Percentiles rank a stretch among this genome's conserved stretches.
Evolutionary conservation across 306 rosid species (phyloP).

Genomic region (Citrullus mucosospermus): DNA sequence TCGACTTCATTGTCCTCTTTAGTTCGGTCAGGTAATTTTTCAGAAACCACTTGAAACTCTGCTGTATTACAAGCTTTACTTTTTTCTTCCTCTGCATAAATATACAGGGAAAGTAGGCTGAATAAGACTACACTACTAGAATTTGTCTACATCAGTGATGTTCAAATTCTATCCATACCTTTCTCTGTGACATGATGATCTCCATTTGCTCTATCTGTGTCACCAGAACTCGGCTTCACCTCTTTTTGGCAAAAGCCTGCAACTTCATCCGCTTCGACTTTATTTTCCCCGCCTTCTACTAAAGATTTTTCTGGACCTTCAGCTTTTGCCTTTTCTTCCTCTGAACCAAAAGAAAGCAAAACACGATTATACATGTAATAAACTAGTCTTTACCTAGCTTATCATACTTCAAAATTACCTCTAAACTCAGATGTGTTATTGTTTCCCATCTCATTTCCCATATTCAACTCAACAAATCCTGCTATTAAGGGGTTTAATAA

Average conservation of each 20-base stretch:
- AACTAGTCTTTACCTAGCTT: neutral
- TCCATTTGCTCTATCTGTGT: neutral
- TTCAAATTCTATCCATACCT: conserved; percentile 10
- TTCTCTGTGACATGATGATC: neutral
- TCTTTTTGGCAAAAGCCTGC: conserved; percentile 17
- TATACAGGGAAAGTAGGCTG: neutral
- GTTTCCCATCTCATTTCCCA: conserved; percentile 92
- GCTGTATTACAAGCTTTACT: neutral
- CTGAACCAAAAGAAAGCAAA: conserved; percentile 22
- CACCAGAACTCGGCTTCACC: conserved; percentile 10
- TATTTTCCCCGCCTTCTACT: conserved; percentile 11
- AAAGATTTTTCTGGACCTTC: conserved; percentile 19
- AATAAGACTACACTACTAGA: neutral
- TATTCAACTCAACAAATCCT: conserved; percentile 48
- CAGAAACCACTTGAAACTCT: conserved; percentile 12
- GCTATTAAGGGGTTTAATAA: conserved; percentile 15
- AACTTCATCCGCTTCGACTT: conserved; percentile 18
- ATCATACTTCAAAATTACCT: conserved; percentile 29
- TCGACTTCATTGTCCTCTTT: conserved; percentile 14
- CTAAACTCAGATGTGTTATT: conserved; percentile 44
- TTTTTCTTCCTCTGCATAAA: neutral
- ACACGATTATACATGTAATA: neutral
- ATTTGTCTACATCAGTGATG: neutral
- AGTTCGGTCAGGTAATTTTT: conserved; percentile 11
- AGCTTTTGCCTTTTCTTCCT: conserved; percentile 34